Conservation (phyloP, 73 alveolate genomes). For the Tetrahymena malaccensis region DNA sequence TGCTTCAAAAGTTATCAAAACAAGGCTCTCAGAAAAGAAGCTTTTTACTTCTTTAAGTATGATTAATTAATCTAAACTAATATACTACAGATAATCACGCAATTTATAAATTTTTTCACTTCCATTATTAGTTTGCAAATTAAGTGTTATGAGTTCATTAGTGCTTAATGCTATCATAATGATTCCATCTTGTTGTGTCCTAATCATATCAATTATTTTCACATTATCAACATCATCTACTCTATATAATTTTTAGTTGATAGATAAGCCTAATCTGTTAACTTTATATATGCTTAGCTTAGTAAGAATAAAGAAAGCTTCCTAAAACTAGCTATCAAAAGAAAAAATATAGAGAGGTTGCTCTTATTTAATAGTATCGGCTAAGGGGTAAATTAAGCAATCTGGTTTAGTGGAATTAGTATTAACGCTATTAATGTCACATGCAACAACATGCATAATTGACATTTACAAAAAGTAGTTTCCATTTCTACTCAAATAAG, state of each 20-base stretch:
- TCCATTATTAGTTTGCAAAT: not conserved
- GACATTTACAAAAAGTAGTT: not conserved
- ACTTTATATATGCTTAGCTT: not conserved
- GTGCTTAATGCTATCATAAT: not conserved
- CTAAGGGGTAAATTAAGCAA: not conserved
- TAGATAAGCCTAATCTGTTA: not conserved
- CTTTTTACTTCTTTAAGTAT: not conserved
- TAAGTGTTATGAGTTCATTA: not conserved
- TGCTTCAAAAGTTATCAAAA: not conserved
- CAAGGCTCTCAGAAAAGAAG: not conserved
- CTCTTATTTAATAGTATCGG: not conserved
- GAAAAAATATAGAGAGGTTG: not conserved
- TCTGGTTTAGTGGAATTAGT: not conserved
- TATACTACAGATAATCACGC: not conserved
- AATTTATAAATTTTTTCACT: not conserved
- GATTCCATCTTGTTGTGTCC: not conserved
- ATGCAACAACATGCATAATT: not conserved
- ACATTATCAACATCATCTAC: not conserved
- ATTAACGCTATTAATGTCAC: not conserved
- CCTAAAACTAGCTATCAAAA: not conserved
- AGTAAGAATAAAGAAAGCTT: not conserved
- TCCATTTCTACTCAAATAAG: not conserved
- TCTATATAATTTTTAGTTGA: not conserved
- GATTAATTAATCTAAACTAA: not conserved
- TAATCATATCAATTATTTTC: not conserved